Conservation (phyloP, 1,284 basidiomycete species). For the Sanguinoderma infundibulare region DNA sequence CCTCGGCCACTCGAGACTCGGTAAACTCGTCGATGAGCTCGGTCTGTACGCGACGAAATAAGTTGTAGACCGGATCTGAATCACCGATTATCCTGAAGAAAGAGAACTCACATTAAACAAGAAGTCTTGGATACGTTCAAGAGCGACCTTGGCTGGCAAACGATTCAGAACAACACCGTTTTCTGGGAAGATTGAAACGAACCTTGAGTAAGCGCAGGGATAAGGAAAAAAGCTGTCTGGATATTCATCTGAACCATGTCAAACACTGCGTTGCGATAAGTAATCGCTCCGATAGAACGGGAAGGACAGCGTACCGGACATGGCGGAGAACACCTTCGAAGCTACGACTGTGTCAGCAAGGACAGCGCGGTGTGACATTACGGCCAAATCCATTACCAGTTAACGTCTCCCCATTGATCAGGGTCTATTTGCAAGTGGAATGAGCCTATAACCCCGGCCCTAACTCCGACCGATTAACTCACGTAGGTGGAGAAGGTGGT, state of each 20-base stretch:
- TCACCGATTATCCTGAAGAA: conserved; percentile 7
- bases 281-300: no score
- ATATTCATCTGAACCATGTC: conserved; percentile 41
- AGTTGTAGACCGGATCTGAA: not conserved
- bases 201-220: conserved; percentile 37
- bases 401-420: conserved; percentile 38
- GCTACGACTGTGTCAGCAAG: conserved; percentile 32
- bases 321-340: conserved; percentile 44
- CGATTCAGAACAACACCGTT: not conserved
- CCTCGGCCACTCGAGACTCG: conserved; percentile 26
- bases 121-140: conserved; percentile 53
- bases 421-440: conserved; percentile 31
- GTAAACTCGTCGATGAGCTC: conserved; percentile 54
- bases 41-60: conserved; percentile 35
- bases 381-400: conserved; percentile 30
- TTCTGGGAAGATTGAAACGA: not conserved
- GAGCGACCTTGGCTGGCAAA: conserved; percentile 44
- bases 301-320: conserved; percentile 34
- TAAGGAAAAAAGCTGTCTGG: conserved; percentile 35
- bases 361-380: not conserved
- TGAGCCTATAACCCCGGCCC: no score
- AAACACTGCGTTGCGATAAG: conserved; percentile 32
- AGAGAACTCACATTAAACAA: conserved; percentile 42
- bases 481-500: conserved; percentile 67
- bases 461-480: conserved; percentile 8